These are phyloP conservation scores for Plenodomus lindquistii DNA, from an alignment of 2,329 filamentous ascomycete species.

Conservation along the genomic window DNA sequence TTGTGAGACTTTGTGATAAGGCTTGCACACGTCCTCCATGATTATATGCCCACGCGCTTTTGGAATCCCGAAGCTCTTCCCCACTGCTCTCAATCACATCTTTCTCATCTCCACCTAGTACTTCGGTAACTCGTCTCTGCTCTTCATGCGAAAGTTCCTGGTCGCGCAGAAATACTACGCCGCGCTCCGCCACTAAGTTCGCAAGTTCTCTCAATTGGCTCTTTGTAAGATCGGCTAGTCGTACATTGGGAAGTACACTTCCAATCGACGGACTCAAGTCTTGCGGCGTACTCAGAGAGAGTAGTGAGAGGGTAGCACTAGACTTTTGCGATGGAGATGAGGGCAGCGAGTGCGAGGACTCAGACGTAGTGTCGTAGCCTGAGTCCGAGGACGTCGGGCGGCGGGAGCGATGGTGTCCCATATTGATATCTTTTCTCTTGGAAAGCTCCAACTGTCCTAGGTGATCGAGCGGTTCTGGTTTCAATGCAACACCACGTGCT, in stretches of 20 bases:
- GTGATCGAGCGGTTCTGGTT: not conserved
- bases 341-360: not conserved
- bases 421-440: not conserved
- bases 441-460: not conserved
- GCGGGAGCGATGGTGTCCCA: slow-evolving; percentile 6
- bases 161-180: slow-evolving; percentile 58
- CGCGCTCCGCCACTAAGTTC: slow-evolving; percentile 48
- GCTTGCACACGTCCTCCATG: too few relatives aligned
- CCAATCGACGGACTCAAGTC: too few relatives aligned
- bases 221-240: not conserved
- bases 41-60: too few relatives aligned
- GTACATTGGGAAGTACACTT: too few relatives aligned
- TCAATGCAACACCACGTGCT: not conserved
- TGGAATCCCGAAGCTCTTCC: too few relatives aligned
- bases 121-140: slow-evolving; percentile 2
- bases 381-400: slow-evolving; percentile 4
- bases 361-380: slow-evolving; percentile 4
- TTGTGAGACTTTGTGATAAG: too few relatives aligned
- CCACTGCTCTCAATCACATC: too few relatives aligned
- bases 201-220: slow-evolving; percentile 56
- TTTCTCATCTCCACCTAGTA: not conserved
- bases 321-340: not conserved
- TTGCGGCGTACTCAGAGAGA: too few relatives aligned
- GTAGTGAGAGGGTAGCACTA: too few relatives aligned
- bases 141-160: slow-evolving; percentile 41